Conservation (phyloP, 495 filamentous ascomycete species). For the Tuber calosporum region DNA sequence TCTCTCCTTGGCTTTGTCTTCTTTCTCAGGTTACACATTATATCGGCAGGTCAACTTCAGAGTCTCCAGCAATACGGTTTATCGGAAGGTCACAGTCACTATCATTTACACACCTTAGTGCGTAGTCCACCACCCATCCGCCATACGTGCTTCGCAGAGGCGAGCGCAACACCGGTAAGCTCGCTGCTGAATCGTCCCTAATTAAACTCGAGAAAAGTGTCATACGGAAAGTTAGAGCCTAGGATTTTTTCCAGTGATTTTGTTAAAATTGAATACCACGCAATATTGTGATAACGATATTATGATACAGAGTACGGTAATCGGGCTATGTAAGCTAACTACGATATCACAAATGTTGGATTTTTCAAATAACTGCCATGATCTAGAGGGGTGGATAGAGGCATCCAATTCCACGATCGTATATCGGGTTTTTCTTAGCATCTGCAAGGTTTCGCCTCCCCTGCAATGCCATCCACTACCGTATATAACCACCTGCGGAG, state of each 20-base stretch:
- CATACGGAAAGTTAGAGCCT: not conserved
- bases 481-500: not conserved
- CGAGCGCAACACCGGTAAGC: too few relatives aligned
- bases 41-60: too few relatives aligned
- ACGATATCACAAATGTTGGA: not conserved
- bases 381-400: not conserved
- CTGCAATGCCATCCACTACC: not conserved
- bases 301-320: too few relatives aligned
- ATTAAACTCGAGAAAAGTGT: not conserved
- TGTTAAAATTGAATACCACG: too few relatives aligned
- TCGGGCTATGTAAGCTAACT: not conserved
- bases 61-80: too few relatives aligned
- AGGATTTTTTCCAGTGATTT: not conserved
- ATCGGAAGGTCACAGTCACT: too few relatives aligned
- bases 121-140: too few relatives aligned
- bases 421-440: not conserved
- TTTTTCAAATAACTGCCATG: not conserved
- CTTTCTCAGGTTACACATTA: too few relatives aligned
- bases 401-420: not conserved
- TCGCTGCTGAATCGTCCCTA: not conserved
- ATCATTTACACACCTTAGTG: too few relatives aligned
- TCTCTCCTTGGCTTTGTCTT: too few relatives aligned
- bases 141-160: too few relatives aligned
- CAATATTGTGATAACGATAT: too few relatives aligned
- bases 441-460: not conserved